Evolutionary conservation across 306 rosid species (phyloP).

Genomic region (Lathyrus oleraceus): DNA sequence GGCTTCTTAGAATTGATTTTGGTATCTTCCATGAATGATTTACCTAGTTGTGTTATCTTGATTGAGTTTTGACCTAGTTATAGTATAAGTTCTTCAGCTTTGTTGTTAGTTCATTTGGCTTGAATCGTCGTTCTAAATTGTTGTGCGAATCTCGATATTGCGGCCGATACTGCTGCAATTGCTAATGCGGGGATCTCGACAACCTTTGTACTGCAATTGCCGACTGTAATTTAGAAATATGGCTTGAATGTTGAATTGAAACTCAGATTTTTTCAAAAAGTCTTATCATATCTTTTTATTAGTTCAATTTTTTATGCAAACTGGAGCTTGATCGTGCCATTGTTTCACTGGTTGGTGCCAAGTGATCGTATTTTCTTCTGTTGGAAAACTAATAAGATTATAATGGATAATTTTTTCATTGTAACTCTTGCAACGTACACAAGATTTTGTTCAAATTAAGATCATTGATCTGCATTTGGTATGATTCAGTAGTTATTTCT

Average conservation of each 20-base stretch:
- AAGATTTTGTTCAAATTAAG: conserved; percentile 2
- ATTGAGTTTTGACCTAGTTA: not conserved
- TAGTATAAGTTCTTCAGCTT: not conserved
- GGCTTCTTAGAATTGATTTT: not conserved
- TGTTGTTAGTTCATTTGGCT: not conserved
- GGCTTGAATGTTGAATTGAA: not conserved
- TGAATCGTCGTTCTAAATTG: not conserved
- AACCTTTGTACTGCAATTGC: not conserved
- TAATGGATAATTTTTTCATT: not conserved
- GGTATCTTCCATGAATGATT: not conserved
- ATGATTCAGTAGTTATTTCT: not conserved
- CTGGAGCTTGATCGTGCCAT: not conserved
- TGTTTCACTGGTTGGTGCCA: not conserved
- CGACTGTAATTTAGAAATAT: not conserved
- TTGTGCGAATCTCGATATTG: not conserved
- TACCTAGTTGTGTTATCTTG: not conserved
- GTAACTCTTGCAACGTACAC: not conserved
- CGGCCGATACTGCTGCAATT: not conserved
- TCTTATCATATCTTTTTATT: not conserved
- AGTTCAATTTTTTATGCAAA: not conserved
- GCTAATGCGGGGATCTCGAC: not conserved
- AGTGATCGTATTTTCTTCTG: not conserved
- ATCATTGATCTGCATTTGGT: conserved; percentile 2
- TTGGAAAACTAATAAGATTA: conserved; percentile 17
- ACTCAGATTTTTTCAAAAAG: not conserved